A percentile compares a stretch with the other conserved stretches of the same genome.
Conservation (phyloP, 1,139 yeast genomes). For the Suhomyces terraborum region DNA sequence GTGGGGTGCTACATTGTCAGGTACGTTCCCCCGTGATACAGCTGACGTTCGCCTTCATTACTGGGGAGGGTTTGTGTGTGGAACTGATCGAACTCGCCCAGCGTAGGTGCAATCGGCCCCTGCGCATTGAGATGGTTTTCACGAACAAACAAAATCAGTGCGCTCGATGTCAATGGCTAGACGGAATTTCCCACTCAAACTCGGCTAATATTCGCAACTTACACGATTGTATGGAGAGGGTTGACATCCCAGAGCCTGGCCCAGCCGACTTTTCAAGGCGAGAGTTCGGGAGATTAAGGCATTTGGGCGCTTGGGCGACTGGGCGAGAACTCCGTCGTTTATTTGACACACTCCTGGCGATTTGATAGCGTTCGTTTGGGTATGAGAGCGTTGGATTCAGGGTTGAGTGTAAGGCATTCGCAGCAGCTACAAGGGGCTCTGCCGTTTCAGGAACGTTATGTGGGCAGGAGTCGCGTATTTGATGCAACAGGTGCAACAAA, state of each 20-base stretch:
- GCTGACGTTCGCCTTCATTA: no score
- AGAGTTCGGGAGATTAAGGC: no score
- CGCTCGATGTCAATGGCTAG: background rate
- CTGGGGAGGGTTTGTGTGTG: no score
- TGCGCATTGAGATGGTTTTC: background rate
- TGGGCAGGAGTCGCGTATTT: constrained; percentile 2
- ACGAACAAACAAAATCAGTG: background rate
- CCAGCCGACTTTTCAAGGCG: background rate
- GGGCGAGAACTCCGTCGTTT: no score
- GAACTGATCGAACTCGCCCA: background rate
- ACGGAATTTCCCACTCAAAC: background rate
- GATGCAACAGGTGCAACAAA: constrained; percentile 1
- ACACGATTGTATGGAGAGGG: background rate
- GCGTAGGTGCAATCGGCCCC: background rate
- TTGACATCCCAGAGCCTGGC: background rate
- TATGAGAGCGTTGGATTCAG: constrained; percentile 5
- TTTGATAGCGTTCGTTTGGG: background rate
- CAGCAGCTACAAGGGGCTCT: constrained; percentile 2
- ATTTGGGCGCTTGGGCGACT: no score
- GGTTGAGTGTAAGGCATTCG: background rate
- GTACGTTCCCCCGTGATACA: background rate
- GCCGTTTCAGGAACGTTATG: constrained; percentile 4
- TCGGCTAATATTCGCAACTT: background rate
- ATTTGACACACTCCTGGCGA: no score
- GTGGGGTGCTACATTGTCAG: background rate